phyloP scores from a whole-genome alignment of 164 flowering plant species.

The Tinospora cordifolia region DNA sequence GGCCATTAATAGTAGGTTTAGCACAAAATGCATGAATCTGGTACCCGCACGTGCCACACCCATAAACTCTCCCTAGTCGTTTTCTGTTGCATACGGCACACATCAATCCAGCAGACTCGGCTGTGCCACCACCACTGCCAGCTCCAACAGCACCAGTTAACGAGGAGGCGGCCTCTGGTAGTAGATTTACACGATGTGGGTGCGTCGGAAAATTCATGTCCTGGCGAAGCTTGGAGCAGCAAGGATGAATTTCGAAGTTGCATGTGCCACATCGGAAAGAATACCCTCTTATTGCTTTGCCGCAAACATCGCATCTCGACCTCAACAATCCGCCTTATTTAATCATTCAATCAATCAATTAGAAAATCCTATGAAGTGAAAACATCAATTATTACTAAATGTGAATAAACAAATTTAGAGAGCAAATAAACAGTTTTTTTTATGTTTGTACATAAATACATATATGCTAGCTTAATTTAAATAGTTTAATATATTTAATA shows the following conservation, averaged over 20 bases:
- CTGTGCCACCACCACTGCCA: not conserved
- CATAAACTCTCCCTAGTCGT: constrained; percentile 46
- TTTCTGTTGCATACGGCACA: constrained; percentile 56
- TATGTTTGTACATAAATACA: no score
- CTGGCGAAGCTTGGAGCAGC: constrained; percentile 52
- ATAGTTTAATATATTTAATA: no score
- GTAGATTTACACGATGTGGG: constrained; percentile 39
- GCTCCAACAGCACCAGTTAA: not conserved
- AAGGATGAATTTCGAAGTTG: constrained; percentile 69
- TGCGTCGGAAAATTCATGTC: constrained; percentile 32
- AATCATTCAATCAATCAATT: no score
- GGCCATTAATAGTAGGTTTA: constrained; percentile 61
- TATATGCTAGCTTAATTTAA: no score
- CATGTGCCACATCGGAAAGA: constrained; percentile 55
- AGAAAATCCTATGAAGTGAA: no score
- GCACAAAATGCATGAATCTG: constrained; percentile 78
- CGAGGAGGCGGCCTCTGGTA: constrained; percentile 16
- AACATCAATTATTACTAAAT: no score
- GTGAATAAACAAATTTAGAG: no score
- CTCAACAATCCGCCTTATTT: constrained; percentile 31
- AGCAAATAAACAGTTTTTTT: no score
- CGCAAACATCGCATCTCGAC: constrained; percentile 57
- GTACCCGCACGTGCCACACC: constrained; percentile 54
- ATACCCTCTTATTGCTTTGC: constrained; percentile 51
- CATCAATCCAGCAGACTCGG: not conserved